These are phyloP conservation scores for Ustilaginoidea virens DNA, from an alignment of 2,329 filamentous ascomycete species.

Conservation along the genomic window DNA sequence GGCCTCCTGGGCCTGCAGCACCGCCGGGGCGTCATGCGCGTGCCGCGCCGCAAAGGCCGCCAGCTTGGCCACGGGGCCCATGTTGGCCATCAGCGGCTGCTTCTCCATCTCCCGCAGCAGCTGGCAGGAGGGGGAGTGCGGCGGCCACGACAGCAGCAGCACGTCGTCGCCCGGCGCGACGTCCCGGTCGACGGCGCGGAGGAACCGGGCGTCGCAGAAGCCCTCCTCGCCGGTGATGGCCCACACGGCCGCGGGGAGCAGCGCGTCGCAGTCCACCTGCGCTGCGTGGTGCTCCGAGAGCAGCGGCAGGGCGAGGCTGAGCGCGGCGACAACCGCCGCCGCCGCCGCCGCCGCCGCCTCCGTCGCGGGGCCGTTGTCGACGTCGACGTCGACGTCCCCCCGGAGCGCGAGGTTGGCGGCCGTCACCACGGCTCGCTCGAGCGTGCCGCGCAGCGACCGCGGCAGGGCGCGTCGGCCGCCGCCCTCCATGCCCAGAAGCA, in stretches of 20 bases:
- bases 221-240: slow-evolving; percentile 58
- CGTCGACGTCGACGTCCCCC: slow-evolving; percentile 22
- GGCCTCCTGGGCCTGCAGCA: slow-evolving; percentile 41
- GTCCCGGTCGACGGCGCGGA: slow-evolving; percentile 54
- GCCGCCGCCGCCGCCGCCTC: slow-evolving; percentile 31
- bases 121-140: slow-evolving; percentile 41
- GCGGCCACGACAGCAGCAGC: slow-evolving; percentile 53
- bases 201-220: slow-evolving; percentile 60
- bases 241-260: slow-evolving; percentile 55
- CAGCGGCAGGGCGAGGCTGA: slow-evolving; percentile 64
- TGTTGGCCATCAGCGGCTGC: slow-evolving; percentile 46
- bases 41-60: slow-evolving; percentile 48
- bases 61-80: slow-evolving; percentile 52
- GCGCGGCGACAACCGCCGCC: slow-evolving; percentile 47
- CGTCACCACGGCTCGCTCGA: slow-evolving; percentile 59
- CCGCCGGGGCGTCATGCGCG: slow-evolving; percentile 25
- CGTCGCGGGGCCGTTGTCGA: slow-evolving; percentile 24
- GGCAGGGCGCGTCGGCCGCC: slow-evolving; percentile 50
- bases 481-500: slow-evolving; percentile 61
- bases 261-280: slow-evolving; percentile 47
- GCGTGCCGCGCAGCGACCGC: slow-evolving; percentile 43
- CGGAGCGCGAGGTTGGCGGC: slow-evolving; percentile 65
- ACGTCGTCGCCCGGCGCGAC: too few relatives aligned
- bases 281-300: slow-evolving; percentile 44
- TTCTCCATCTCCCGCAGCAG: slow-evolving; percentile 42